phyloP scores from a whole-genome alignment of 345 rosid genomes.

The Syzygium jambos region DNA sequence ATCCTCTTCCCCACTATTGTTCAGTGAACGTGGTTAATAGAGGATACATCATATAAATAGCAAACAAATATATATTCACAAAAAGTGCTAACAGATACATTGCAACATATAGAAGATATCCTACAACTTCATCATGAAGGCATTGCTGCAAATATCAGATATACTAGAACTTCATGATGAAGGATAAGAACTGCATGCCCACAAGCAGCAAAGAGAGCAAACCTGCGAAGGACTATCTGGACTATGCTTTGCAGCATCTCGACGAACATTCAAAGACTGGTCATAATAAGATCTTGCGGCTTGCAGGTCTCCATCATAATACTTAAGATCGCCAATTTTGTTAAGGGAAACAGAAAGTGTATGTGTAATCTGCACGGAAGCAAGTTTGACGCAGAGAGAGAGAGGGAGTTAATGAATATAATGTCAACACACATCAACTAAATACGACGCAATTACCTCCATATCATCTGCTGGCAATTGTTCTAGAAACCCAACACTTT shows the following conservation, averaged over 20 bases:
- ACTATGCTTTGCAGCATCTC: slow-evolving; percentile 54
- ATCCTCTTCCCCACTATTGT: not conserved
- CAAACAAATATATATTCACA: not conserved
- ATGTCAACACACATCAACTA: not conserved
- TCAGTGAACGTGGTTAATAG: not conserved
- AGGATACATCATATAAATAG: not conserved
- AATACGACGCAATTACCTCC: slow-evolving; percentile 42
- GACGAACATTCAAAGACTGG: slow-evolving; percentile 68
- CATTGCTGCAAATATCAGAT: not conserved
- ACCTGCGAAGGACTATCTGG: slow-evolving; percentile 74
- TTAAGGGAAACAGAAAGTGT: slow-evolving; percentile 94
- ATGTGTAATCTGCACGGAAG: slow-evolving; percentile 56
- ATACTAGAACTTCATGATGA: not conserved
- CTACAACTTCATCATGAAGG: not conserved
- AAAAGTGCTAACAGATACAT: not conserved
- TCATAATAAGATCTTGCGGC: slow-evolving; percentile 74
- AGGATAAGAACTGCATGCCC: not conserved
- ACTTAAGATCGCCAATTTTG: slow-evolving; percentile 93
- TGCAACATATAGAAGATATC: not conserved
- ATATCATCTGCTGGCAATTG: slow-evolving; percentile 65
- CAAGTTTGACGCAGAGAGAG: not conserved
- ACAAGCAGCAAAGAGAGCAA: not conserved
- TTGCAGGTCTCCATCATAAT: slow-evolving; percentile 74
- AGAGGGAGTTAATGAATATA: not conserved
- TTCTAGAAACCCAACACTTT: slow-evolving; percentile 74